phyloP scores from a whole-genome alignment of 345 rosid genomes.

The Brassica juncea region DNA sequence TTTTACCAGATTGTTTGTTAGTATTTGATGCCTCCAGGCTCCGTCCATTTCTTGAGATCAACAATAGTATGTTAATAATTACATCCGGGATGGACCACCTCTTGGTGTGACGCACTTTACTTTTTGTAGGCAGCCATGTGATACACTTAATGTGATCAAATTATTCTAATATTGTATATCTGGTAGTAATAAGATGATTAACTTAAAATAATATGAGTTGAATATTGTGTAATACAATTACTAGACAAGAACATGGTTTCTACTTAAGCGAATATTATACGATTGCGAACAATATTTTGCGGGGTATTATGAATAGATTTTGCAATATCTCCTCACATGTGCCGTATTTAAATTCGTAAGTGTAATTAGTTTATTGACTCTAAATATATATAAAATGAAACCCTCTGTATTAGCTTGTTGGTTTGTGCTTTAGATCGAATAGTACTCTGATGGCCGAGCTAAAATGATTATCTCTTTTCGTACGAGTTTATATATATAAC shows the following conservation, averaged over 20 bases:
- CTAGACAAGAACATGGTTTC: slow-evolving; percentile 14
- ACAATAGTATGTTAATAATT: background rate
- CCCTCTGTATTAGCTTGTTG: background rate
- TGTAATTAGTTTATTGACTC: background rate
- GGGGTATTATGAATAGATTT: background rate
- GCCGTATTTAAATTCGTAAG: background rate
- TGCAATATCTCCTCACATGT: slow-evolving; percentile 17
- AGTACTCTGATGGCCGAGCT: background rate
- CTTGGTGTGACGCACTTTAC: background rate
- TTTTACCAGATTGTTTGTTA: background rate
- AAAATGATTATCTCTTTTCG: background rate
- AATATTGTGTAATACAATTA: background rate
- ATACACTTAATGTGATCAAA: background rate
- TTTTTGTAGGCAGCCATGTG: background rate
- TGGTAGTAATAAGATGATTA: background rate
- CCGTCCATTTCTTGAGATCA: background rate
- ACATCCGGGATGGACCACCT: background rate
- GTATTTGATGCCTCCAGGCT: background rate
- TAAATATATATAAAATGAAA: background rate
- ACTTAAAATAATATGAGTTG: background rate
- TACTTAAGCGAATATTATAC: background rate
- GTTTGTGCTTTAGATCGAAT: background rate
- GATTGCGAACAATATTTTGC: background rate
- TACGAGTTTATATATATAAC: background rate
- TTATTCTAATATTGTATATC: background rate